phyloP scores from a whole-genome alignment of 441 rosid species.

The California macrophylla region DNA sequence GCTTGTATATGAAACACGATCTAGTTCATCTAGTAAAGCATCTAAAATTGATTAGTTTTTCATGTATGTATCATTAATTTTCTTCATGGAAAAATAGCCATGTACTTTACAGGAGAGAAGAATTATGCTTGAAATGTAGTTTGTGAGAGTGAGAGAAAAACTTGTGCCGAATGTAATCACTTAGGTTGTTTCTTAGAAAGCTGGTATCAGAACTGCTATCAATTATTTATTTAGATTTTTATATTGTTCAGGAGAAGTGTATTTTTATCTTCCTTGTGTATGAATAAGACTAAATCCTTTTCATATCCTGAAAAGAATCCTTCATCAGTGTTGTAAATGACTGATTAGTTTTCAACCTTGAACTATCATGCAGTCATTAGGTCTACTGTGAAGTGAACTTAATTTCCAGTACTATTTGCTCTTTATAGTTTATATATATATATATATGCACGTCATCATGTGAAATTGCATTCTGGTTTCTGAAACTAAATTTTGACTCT shows the following conservation, averaged over 20 bases:
- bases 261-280: neutral
- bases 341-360: neutral
- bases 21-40: neutral
- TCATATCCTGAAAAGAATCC: neutral
- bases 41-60: neutral
- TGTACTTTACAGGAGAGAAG: neutral
- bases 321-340: neutral
- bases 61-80: neutral
- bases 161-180: neutral
- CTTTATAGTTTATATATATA: neutral
- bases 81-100: neutral
- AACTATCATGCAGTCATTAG: neutral
- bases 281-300: neutral
- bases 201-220: neutral
- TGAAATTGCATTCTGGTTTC: neutral
- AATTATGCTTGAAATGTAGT: neutral
- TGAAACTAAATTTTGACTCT: neutral
- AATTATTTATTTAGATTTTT: neutral
- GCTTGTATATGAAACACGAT: neutral
- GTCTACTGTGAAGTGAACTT: conserved; percentile 1
- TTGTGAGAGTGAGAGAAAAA: neutral
- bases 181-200: neutral
- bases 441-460: neutral
- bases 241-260: neutral
- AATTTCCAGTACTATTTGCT: neutral